Percentiles rank a stretch among this genome's conserved stretches.
Conservation (phyloP, 345 rosid genomes). For the Gossypium bickii region DNA sequence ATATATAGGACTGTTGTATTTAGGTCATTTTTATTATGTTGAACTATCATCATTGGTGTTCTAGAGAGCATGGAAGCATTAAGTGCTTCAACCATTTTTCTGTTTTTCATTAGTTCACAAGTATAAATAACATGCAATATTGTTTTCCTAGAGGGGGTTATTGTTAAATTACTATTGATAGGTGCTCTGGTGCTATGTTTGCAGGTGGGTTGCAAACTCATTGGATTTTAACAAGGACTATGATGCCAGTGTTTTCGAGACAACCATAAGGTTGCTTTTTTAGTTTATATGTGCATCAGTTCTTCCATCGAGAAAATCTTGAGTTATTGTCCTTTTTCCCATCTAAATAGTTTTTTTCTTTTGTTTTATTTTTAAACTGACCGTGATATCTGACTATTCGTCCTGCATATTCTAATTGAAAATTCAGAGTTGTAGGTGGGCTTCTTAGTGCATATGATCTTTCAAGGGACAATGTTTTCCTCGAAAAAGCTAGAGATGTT, state of each 20-base stretch:
- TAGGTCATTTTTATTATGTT: neutral
- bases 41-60: neutral
- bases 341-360: neutral
- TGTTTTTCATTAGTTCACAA: neutral
- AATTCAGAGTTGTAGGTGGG: slow-evolving; percentile 90
- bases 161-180: slow-evolving; percentile 2
- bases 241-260: slow-evolving; percentile 97
- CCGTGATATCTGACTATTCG: neutral
- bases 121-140: neutral
- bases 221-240: slow-evolving; percentile 91
- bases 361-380: neutral
- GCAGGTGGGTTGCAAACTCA: slow-evolving; percentile 92
- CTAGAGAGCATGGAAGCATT: slow-evolving; percentile 3
- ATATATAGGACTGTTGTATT: neutral
- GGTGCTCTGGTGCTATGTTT: slow-evolving; percentile 13
- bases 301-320: slow-evolving; percentile 26
- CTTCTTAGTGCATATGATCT: slow-evolving; percentile 97
- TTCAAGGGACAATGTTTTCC: slow-evolving; percentile 81
- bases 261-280: slow-evolving; percentile 96
- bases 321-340: slow-evolving; percentile 3
- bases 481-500: slow-evolving; percentile 91
- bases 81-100: neutral
- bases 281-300: slow-evolving; percentile 46
- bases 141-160: neutral
- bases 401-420: neutral